Conservation (phyloP, 1,284 basidiomycete species). For the Trametes versicolor region DNA sequence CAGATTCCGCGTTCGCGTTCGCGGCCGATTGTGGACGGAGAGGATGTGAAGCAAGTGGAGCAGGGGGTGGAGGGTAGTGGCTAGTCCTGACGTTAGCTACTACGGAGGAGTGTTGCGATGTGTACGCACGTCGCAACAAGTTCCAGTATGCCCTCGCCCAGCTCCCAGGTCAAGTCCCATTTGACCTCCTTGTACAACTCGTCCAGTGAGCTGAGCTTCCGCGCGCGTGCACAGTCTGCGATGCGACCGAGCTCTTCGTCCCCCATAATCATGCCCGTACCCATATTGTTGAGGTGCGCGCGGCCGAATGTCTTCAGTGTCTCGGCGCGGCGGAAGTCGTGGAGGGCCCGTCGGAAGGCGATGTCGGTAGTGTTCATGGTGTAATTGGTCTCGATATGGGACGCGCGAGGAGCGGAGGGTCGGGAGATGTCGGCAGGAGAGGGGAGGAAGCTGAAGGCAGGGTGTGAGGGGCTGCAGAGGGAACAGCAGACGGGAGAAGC, state of each 20-base stretch:
- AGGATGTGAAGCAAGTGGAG: not conserved
- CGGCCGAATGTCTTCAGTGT: slow-evolving; percentile 4
- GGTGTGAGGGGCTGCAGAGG: slow-evolving; percentile 15
- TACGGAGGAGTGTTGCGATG: too few species aligned
- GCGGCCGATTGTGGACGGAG: not conserved
- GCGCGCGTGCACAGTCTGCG: slow-evolving; percentile 19
- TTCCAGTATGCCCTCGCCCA: slow-evolving; percentile 1
- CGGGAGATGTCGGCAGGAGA: too few species aligned
- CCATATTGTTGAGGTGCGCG: slow-evolving; percentile 3
- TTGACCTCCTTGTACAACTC: slow-evolving; percentile 16
- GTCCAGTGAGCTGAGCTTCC: slow-evolving; percentile 16
- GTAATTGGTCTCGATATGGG: slow-evolving; percentile 5
- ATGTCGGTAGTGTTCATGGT: not conserved
- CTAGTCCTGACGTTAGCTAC: too few species aligned
- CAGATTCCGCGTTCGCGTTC: not conserved
- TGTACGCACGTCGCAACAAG: slow-evolving; percentile 5
- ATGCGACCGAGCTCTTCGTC: slow-evolving; percentile 14
- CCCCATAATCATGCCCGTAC: slow-evolving; percentile 16
- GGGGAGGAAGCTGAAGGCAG: not conserved
- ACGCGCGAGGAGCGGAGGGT: slow-evolving; percentile 2
- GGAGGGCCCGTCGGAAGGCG: not conserved
- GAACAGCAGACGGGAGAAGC: slow-evolving; percentile 22
- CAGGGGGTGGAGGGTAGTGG: slow-evolving; percentile 1
- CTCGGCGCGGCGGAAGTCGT: slow-evolving; percentile 13
- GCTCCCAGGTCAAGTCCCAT: slow-evolving; percentile 12